These are phyloP conservation scores for Talaromyces marneffei DNA, from an alignment of 2,329 filamentous ascomycete genomes.

Conservation along the genomic window DNA sequence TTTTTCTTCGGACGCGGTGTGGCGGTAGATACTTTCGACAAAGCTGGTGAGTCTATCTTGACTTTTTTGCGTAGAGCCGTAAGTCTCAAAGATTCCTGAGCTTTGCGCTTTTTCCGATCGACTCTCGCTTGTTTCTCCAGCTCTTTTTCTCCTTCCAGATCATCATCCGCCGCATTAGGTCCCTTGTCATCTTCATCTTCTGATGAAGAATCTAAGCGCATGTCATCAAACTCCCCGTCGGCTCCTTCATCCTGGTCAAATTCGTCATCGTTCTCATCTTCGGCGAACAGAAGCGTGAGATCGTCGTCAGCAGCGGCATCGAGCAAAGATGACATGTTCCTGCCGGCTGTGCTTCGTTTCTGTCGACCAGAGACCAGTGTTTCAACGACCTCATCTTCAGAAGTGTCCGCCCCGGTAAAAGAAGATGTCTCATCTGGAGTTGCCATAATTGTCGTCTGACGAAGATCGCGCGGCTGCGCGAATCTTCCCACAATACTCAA, in stretches of 20 bases:
- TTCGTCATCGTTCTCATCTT: constrained; percentile 53
- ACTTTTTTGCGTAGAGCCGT: constrained; percentile 61
- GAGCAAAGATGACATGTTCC: constrained; percentile 72
- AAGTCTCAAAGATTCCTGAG: constrained; percentile 63
- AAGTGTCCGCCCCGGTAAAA: constrained; percentile 22
- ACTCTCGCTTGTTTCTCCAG: constrained; percentile 69
- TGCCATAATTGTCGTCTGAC: constrained; percentile 10
- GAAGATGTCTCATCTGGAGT: constrained; percentile 25
- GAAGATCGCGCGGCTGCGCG: not conserved
- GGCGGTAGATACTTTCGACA: constrained; percentile 21
- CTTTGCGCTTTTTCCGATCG: constrained; percentile 74
- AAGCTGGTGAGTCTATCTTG: constrained; percentile 57
- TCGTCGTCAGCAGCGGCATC: constrained; percentile 68
- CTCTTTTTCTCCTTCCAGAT: constrained; percentile 81
- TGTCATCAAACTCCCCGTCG: constrained; percentile 61
- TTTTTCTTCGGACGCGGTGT: constrained; percentile 56
- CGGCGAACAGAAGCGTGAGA: constrained; percentile 57
- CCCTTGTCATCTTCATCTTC: constrained; percentile 74
- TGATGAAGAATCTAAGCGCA: constrained; percentile 78
- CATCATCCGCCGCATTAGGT: constrained; percentile 52
- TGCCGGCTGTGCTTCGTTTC: constrained; percentile 75
- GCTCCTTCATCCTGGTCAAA: constrained; percentile 38
- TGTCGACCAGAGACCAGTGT: constrained; percentile 47
- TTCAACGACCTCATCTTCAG: constrained; percentile 24
- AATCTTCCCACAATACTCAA: not conserved